Base-by-base conservation (phyloP, 2,329 filamentous ascomycete genomes). In the Aureobasidium sp. region DNA sequence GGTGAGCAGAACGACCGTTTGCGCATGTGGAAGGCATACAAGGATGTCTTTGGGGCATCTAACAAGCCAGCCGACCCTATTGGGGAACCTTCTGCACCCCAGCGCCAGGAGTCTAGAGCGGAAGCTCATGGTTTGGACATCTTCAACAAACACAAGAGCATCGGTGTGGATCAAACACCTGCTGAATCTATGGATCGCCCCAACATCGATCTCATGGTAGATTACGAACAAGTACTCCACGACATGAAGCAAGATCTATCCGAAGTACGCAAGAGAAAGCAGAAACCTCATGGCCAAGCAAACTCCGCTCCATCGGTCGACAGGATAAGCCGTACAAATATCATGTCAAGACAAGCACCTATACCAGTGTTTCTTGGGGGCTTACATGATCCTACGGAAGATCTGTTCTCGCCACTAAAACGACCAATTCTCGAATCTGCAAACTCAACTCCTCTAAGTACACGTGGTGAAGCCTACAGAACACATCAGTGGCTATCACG, bases 21-120 rank as follows among this genome's bases (percentile, higher is more conserved):
- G 31, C 79, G 83, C 58, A 85, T 82, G 71, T 96, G 91, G 91
- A 82, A 87, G 67, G 79, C 78, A n/a, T 90, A 61, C 31, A 54
- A n/a, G 14, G 48, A 61, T 6, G 44, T 45, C 2, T 48, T 54
- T 12, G 37, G 40, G 22, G 45, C 17, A 11, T 47, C n/a, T 1
- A 48, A 61, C n/a, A 29, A 47, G 19, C n/a, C 40, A 7, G 35
- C 3, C 2, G 9, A 19, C n/a, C 14, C 35, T 19, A 22, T 11
- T n/a, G 22, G 40, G n/a, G 14, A 5, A 9, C 15, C 35, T 1
- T 6, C 14, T 11, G 14, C 11, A 2, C n/a, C 44, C 1, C 3
- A 15, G 15, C 6, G 22, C 15, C 44, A 3, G 15, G 5, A 48
- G 1, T 6, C 1, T 17, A 31, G 31, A 15, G 31, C 19, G 15